phyloP scores from a whole-genome alignment of 306 rosid species.

The Begonia peltatifolia region DNA sequence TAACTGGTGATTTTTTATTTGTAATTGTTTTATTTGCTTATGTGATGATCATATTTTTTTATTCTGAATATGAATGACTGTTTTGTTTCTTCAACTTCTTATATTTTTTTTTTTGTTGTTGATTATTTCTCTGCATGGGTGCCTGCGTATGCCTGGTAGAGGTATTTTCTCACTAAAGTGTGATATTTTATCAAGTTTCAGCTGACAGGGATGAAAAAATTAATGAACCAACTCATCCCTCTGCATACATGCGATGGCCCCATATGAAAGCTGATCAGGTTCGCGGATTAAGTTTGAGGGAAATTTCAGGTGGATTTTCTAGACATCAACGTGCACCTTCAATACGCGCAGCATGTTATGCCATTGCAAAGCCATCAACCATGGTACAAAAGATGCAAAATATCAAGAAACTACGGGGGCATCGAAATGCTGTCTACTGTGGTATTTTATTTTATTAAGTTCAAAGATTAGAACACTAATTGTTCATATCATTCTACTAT shows the following conservation, averaged over 20 bases:
- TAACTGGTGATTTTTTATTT: no score
- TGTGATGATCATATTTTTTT: no score
- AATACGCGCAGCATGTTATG: slow-evolving; percentile 80
- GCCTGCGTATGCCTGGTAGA: no score
- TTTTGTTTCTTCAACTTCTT: no score
- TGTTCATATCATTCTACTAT: no score
- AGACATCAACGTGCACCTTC: slow-evolving; percentile 83
- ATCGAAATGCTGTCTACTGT: slow-evolving; percentile 82
- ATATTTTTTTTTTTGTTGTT: no score
- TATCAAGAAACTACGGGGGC: slow-evolving; percentile 77
- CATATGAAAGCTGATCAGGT: slow-evolving; percentile 83
- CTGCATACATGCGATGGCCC: slow-evolving; percentile 71
- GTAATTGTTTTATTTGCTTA: no score
- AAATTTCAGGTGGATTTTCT: slow-evolving; percentile 79
- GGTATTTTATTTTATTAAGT: slow-evolving; percentile 28
- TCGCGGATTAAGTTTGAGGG: slow-evolving; percentile 64
- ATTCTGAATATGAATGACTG: no score
- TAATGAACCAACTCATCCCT: slow-evolving; percentile 34
- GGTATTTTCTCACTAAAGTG: no score
- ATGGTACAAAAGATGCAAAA: slow-evolving; percentile 79
- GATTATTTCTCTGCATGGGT: no score
- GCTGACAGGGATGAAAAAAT: slow-evolving; percentile 32
- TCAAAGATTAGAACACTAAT: no score
- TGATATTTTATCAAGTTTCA: slow-evolving; percentile 11
- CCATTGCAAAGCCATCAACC: slow-evolving; percentile 83